Base-by-base conservation (phyloP, 192 early-diverging fungal species). In the Spinellus fusiger region DNA sequence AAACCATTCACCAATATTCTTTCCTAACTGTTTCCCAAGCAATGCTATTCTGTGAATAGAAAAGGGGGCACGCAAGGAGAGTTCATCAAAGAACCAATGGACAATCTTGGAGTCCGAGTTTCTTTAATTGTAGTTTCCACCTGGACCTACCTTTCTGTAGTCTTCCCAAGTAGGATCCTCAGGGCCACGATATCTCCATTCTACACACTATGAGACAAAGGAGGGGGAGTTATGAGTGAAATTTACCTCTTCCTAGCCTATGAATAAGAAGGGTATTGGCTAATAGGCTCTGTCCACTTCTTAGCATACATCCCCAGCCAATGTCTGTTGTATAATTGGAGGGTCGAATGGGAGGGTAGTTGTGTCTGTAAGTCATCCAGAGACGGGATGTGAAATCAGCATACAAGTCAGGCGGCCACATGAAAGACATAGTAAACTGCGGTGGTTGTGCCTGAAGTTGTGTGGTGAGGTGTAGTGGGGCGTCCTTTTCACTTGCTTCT, bases 291-390 rank as follows among this genome's bases (percentile, higher is more conserved):
- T 99, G 96, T 0, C 95, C 94, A 40, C 89, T 90, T 23, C 96
- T 72, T 53, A 99, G 70, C 96, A 99, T 99, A 74, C 96, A 99
- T 0, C 96, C 96, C 93, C 93, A 93, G 4, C 92, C 92, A 48
- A 85, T 80, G 68, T 99, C 96, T 8, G 84, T 86, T 18, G 91
- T 95, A 60, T 85, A 93, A 37, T 67, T 70, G 20, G 86, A 85
- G 7, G 89, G 76, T 54, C 80, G 68, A 59, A 98, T 94, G 2
- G 89, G 84, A 9, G 91, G 84, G 73, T 90, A 98, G 34, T 83
- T 81, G 58, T 89, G 83, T 55, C 96, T 80, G 69, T 98, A 98
- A 2, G 95, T 97, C 68, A 92, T 86, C 95, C 96, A 97, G 20
- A 91, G 77, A n/a, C 89, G 79, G 23, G 80, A 79, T 15, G 76